Evolutionary conservation across 306 rosid genomes (phyloP), one percentile per base, ranked within the genome.

Genomic region (Ormosia emarginata): DNA sequence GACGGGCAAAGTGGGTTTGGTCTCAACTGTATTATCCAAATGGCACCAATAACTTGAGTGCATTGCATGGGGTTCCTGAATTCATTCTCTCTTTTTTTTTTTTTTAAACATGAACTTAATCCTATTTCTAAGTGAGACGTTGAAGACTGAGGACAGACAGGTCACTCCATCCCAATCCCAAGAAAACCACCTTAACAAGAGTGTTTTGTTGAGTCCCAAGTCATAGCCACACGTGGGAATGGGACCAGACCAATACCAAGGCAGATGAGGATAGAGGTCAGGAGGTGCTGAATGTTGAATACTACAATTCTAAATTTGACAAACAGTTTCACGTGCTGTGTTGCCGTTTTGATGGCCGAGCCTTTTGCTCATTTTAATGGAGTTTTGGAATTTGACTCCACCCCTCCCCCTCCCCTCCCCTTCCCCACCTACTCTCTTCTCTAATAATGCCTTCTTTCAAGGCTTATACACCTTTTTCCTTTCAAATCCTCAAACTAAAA

Each of bases 331-430:
- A 91, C 93, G 91, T 90, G 91, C 78, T 58, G 79, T 83, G 87
- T 83, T 77, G 88, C 93, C 91, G 81, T 85, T 86, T 88, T 49
- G 88, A 83, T 89, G 94, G 52, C 79, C 80, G 89, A 61, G 89
- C 88, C 82, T 84, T 83, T 72, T 70, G 15, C 49, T 34, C 69
- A 49, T 61, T 61, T 65, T 79, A 2, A 63, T 62, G 79, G 30
- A 67, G 39, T 84, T 15, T 83, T 78, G 18, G 41, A 14, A 52
- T 67, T 82, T 67, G 15, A 80, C 81, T 59, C 75, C 57, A n/a
- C 55, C 44, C 12, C 40, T 44, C 8, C 14, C 8, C 7, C 4
- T 6, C 6, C 53, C 12, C 39, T 43, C 8, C 14, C 8, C 13
- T 2, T 6, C 6, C 43, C 17, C 9, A 10, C 17, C 2, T 4